Percentiles rank a stretch among this genome's conserved stretches.
These are phyloP conservation scores for Umbelopsis sp. DNA, from an alignment of 192 early-diverging fungal species.

Conservation along the genomic window DNA sequence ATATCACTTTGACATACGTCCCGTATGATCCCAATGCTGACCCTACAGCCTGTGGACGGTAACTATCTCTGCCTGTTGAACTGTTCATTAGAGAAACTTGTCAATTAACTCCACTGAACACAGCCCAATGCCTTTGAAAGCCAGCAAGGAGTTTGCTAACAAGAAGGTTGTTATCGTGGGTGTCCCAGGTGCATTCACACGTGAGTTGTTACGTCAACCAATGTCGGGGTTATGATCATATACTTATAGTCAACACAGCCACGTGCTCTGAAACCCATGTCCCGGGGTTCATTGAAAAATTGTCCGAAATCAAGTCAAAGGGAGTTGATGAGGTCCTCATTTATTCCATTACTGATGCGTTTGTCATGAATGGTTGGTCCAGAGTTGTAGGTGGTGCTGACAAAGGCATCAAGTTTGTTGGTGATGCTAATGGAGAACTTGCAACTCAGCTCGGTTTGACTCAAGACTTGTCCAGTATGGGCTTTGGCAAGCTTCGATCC, in stretches of 20 bases:
- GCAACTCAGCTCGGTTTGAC: slow-evolving; percentile 35
- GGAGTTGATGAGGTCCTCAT: slow-evolving; percentile 57
- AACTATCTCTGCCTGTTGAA: not conserved
- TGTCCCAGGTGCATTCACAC: slow-evolving; percentile 38
- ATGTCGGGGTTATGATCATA: no score
- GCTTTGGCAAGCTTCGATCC: slow-evolving; percentile 52
- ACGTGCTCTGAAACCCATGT: slow-evolving; percentile 58
- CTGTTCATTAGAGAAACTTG: not conserved
- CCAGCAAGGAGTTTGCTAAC: slow-evolving; percentile 49
- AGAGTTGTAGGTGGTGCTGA: slow-evolving; percentile 33
- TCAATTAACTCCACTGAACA: not conserved
- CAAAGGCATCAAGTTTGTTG: slow-evolving; percentile 47
- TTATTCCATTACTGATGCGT: slow-evolving; percentile 52
- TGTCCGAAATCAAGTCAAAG: slow-evolving; percentile 46
- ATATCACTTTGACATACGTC: slow-evolving; percentile 28
- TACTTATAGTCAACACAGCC: slow-evolving; percentile 44
- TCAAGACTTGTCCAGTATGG: slow-evolving; percentile 57
- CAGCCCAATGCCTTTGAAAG: slow-evolving; percentile 23
- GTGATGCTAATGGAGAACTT: slow-evolving; percentile 54
- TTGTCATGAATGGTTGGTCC: slow-evolving; percentile 59
- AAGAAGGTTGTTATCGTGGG: slow-evolving; percentile 67
- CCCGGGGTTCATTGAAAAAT: slow-evolving; percentile 50
- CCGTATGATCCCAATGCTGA: slow-evolving; percentile 29
- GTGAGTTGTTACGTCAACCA: not conserved
- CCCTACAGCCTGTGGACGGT: slow-evolving; percentile 22